phyloP scores from a whole-genome alignment of 179 eudicot species.

The Pouteria campechiana region DNA sequence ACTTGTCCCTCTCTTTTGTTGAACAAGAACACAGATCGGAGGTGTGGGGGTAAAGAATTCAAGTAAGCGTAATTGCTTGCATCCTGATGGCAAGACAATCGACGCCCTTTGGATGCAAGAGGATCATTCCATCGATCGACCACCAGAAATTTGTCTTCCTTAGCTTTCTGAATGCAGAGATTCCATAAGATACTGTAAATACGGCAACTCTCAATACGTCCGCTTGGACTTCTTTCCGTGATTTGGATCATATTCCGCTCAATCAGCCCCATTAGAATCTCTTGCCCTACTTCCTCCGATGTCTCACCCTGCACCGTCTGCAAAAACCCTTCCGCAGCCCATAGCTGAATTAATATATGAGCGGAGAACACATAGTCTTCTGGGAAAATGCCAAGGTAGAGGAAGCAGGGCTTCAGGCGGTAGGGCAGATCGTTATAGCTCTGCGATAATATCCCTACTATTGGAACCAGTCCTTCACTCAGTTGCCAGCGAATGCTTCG shows the following conservation, averaged over 20 bases:
- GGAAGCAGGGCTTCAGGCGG: constrained; percentile 30
- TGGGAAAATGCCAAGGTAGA: constrained; percentile 22
- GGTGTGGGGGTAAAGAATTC: too few relatives aligned
- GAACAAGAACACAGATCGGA: too few relatives aligned
- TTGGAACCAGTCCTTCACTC: too few relatives aligned
- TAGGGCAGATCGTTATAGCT: constrained; percentile 32
- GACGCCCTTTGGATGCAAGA: too few relatives aligned
- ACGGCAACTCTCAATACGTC: constrained; percentile 17
- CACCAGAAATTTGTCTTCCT: constrained; percentile 10
- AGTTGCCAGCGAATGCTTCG: too few relatives aligned
- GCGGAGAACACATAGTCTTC: constrained; percentile 22
- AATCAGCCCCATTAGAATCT: constrained; percentile 21
- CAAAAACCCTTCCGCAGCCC: constrained; percentile 38
- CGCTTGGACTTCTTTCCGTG: constrained; percentile 7
- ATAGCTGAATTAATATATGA: constrained; percentile 16
- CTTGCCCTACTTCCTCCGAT: constrained; percentile 19
- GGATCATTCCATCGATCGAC: too few relatives aligned
- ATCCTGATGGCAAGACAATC: too few relatives aligned
- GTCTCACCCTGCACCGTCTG: constrained; percentile 8
- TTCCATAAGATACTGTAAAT: constrained; percentile 22
- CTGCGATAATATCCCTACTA: constrained; percentile 10
- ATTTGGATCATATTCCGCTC: constrained; percentile 31
- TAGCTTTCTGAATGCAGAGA: constrained; percentile 13
- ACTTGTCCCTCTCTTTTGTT: too few relatives aligned
- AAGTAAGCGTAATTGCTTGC: too few relatives aligned